Conservation (phyloP, 2,329 filamentous ascomycete species). For the Bipolaris zeicola region DNA sequence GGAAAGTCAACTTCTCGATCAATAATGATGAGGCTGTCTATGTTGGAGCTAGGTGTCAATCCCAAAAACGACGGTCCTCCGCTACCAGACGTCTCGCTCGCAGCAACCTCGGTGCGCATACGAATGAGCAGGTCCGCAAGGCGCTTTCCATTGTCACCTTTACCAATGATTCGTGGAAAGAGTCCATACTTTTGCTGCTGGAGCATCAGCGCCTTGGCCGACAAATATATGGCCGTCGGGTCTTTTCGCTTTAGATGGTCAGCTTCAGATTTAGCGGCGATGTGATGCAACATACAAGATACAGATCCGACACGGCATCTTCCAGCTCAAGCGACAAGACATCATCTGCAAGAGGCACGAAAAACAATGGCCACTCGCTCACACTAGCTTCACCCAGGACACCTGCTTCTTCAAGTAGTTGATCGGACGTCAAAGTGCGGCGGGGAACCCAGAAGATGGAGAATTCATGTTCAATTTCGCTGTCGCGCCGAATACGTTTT, state of each 20-base stretch:
- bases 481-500: conserved; percentile 84
- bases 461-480: conserved; percentile 91
- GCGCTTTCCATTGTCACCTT: conserved; percentile 90
- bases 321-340: conserved; percentile 89
- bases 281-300: conserved; percentile 62
- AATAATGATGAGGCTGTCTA: conserved; percentile 91
- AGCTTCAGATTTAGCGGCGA: conserved; percentile 17
- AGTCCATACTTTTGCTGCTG: conserved; percentile 90
- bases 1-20: conserved; percentile 95
- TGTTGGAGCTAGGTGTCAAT: conserved; percentile 81
- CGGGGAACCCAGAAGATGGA: conserved; percentile 96
- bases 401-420: conserved; percentile 88
- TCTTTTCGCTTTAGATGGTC: conserved; percentile 69
- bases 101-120: conserved; percentile 87
- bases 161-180: conserved; percentile 92
- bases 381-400: conserved; percentile 92
- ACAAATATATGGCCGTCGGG: conserved; percentile 84
- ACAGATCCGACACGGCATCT: conserved; percentile 84
- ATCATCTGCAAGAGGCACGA: conserved; percentile 90
- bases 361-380: conserved; percentile 83
- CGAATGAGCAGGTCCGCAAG: conserved; percentile 85
- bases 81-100: conserved; percentile 72
- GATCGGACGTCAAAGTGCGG: conserved; percentile 87
- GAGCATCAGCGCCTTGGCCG: conserved; percentile 91
- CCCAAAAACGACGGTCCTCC: conserved; percentile 63